These are phyloP conservation scores for Rosa persica DNA, from an alignment of 306 rosid genomes.

Conservation along the genomic window DNA sequence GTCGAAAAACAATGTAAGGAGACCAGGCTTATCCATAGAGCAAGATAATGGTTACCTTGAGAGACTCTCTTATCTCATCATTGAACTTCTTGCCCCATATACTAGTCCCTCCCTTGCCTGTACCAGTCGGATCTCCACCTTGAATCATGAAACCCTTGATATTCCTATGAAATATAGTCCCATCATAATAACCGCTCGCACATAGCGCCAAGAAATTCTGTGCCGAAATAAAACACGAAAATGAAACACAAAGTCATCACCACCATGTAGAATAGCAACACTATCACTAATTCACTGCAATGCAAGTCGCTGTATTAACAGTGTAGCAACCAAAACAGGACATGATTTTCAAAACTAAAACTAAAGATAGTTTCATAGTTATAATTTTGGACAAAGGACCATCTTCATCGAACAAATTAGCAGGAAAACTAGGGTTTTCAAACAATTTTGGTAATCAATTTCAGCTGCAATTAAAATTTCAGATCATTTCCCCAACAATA, in stretches of 20 bases:
- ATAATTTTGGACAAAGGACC: too few relatives aligned
- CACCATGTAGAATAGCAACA: not conserved
- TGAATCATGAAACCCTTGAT: constrained; percentile 98
- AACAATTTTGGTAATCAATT: not conserved
- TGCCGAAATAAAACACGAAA: constrained; percentile 21
- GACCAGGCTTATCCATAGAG: not conserved
- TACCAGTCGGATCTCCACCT: constrained; percentile 99
- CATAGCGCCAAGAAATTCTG: constrained; percentile 84
- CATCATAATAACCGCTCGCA: constrained; percentile 88
- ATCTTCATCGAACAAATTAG: too few relatives aligned
- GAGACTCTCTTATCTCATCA: constrained; percentile 88
- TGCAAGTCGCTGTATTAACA: too few relatives aligned
- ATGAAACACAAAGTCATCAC: constrained; percentile 18
- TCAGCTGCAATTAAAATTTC: not conserved
- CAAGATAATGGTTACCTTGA: constrained; percentile 50
- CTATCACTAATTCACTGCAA: not conserved
- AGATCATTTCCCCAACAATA: not conserved
- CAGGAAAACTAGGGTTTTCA: not conserved
- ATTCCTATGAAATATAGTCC: constrained; percentile 92
- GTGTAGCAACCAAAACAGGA: not conserved
- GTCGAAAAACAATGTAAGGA: not conserved
- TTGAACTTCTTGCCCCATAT: constrained; percentile 96
- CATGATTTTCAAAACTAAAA: not conserved
- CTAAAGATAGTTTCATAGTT: too few relatives aligned
- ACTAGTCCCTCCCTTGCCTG: constrained; percentile 93